A percentile compares a stretch with the other conserved stretches of the same genome.
Evolutionary conservation across 306 rosid genomes (phyloP).

Genomic region (Vicia faba): DNA sequence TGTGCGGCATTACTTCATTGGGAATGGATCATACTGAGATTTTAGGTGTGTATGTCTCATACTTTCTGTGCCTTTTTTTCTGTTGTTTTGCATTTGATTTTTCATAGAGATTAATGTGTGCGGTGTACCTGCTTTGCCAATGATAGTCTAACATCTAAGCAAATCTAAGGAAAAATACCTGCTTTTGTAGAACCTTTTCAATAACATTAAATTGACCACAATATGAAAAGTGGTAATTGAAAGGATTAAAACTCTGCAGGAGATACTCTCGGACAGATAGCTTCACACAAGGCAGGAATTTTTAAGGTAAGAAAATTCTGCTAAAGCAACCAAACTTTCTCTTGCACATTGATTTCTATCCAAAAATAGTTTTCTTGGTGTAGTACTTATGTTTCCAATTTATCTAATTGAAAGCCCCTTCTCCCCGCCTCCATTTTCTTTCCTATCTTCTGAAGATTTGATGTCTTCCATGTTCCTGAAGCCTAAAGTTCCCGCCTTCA

Average conservation of each 20-base stretch:
- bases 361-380: conserved; percentile 34
- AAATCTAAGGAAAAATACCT: too few species aligned
- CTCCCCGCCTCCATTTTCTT: conserved; percentile 31
- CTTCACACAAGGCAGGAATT: conserved; percentile 81
- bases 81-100: conserved; percentile 38
- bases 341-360: conserved; percentile 34
- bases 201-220: conserved; percentile 11
- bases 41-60: conserved; percentile 50
- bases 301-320: conserved; percentile 58
- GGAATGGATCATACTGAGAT: conserved; percentile 76
- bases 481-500: conserved; percentile 82
- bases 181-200: conserved; percentile 21
- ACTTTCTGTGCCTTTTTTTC: conserved; percentile 22
- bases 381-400: conserved; percentile 38
- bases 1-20: conserved; percentile 79
- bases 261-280: conserved; percentile 61
- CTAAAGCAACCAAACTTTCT: conserved; percentile 33
- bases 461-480: conserved; percentile 56
- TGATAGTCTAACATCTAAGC: conserved; percentile 25
- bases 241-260: conserved; percentile 49
- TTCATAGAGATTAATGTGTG: conserved; percentile 14
- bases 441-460: conserved; percentile 53
- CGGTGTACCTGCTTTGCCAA: conserved; percentile 9
- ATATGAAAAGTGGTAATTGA: conserved; percentile 1
- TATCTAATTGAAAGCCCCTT: conserved; percentile 38